A percentile compares a stretch with the other conserved stretches of the same genome.
Evolutionary conservation across 2,329 filamentous ascomycete genomes (phyloP).

Genomic region (Colletotrichum paranaense): DNA sequence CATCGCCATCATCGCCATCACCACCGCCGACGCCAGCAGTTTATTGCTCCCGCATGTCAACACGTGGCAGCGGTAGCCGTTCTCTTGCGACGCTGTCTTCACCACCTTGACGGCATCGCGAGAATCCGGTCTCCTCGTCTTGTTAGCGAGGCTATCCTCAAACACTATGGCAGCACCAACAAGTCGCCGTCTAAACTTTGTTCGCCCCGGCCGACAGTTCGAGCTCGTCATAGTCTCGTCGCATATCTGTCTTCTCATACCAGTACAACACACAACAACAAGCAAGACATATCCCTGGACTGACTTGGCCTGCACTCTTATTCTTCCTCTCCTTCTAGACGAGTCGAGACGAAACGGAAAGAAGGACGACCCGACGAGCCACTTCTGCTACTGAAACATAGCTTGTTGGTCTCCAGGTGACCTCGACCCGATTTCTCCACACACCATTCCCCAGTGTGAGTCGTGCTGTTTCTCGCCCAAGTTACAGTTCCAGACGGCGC

Average conservation of each 20-base stretch:
- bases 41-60: not conserved
- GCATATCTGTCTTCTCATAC: not conserved
- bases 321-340: not conserved
- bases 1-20: too few species aligned
- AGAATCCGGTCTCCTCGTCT: not conserved
- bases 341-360: slow-evolving; percentile 22
- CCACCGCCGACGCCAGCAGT: too few species aligned
- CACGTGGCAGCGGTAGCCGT: not conserved
- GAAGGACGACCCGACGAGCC: slow-evolving; percentile 27
- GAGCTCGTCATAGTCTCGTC: slow-evolving; percentile 14
- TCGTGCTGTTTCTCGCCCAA: slow-evolving; percentile 26
- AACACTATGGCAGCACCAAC: slow-evolving; percentile 2
- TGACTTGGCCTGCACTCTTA: not conserved
- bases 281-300: not conserved
- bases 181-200: slow-evolving; percentile 27
- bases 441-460: slow-evolving; percentile 10
- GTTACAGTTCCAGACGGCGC: slow-evolving; percentile 19
- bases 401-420: not conserved
- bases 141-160: slow-evolving; percentile 8
- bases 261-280: not conserved
- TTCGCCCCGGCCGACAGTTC: not conserved
- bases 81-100: not conserved
- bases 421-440: slow-evolving; percentile 4
- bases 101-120: not conserved
- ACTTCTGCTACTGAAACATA: slow-evolving; percentile 24